Evolutionary conservation across 768 basidiomycete species (phyloP), one percentile per base, ranked within the genome.

Genomic region (Butyriboletus loyo): DNA sequence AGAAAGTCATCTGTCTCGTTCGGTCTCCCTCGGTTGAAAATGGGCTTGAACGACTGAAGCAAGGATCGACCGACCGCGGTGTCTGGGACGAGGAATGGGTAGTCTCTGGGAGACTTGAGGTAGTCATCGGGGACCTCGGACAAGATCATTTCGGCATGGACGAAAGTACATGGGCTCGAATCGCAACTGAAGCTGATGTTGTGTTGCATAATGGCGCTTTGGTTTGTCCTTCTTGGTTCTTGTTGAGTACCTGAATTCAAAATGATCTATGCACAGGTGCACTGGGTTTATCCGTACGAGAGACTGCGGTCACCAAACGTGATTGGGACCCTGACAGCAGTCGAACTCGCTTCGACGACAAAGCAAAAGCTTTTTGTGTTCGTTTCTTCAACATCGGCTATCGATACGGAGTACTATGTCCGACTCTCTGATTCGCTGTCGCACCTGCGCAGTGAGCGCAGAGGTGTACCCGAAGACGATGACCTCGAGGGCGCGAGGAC

Each of bases 231-330:
- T 53, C n/a, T 27, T 35, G 32, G 28, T 46, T 30, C 24, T 27
- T 17, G 19, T 42, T 14, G n/a, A 6, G 7, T 4, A 7, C 17
- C 22, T 39, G 15, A 31, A 30, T 32, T 53, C 36, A 60, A n/a
- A 49, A 39, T 3, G 21, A 31, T 31, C 7, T n/a, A 10, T 19
- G 31, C 28, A 24, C 63, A 93, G 92, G 92, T 98, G 14, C 97
- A 99, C 65, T 99, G 97, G 97, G 92, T 99, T 3, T 99, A 97
- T 69, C 93, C 94, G 0, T 99, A 99, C 72, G 87, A 95, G 66
- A 92, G 86, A 67, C 78, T 99, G 11, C 89, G 95, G 7, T 78
- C 86, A 0, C 82, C 95, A 14, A 99, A 99, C 69, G 97, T 98
- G n/a, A 64, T 95, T 11, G 87, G 89, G 0, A 99, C 97, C 7